Base-by-base conservation (phyloP, 1,284 basidiomycete species). In the Leccinum subrobustum region DNA sequence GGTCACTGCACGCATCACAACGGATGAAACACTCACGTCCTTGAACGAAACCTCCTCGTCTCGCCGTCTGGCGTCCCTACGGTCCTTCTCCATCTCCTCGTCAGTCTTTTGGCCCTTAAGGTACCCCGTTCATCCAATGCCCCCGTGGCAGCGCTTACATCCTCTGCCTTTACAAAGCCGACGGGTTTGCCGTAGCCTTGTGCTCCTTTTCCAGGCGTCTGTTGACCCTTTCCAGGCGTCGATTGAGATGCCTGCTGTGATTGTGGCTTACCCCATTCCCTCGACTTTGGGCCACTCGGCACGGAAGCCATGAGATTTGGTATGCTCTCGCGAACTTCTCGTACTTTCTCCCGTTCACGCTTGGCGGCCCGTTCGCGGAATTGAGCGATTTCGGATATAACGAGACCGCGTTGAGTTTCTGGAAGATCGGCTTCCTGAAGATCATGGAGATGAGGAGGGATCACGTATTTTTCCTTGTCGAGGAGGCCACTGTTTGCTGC, bases 381-480 rank as follows among this genome's bases (percentile, higher is more conserved):
- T 68, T 95, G 89, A 1, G 95, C 94, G 63, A 98, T 98, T 73
- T 98, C 95, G 37, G 89, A 93, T 61, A 98, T 89, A 59, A 98
- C 95, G 33, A 93, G 88, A 2, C 92, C 94, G 23, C 95, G 89
- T 75, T 96, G 94, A 1, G 92, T 92, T 76, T 96, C 95, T n/a
- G 95, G 95, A 29, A 98, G 83, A 71, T 98, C 95, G 56, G 93
- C 92, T 77, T 96, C 93, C 71, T 96, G 91, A 37, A 98, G 81
- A 75, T 98, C 95, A 75, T 96, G 93, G 25, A 98, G 82, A 77
- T 98, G 96, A 6, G 93, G 93, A 9, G 96, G 95, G 35, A 98
- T 93, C 63, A 93, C 86, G 70, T 91, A 89, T 82, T 84, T 88
- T 77, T 87, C 89, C 73, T 88, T 85, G 76, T 90, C 88, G 61